Conservation (phyloP, 192 early-diverging fungal genomes). For the Coemansia aciculifera region DNA sequence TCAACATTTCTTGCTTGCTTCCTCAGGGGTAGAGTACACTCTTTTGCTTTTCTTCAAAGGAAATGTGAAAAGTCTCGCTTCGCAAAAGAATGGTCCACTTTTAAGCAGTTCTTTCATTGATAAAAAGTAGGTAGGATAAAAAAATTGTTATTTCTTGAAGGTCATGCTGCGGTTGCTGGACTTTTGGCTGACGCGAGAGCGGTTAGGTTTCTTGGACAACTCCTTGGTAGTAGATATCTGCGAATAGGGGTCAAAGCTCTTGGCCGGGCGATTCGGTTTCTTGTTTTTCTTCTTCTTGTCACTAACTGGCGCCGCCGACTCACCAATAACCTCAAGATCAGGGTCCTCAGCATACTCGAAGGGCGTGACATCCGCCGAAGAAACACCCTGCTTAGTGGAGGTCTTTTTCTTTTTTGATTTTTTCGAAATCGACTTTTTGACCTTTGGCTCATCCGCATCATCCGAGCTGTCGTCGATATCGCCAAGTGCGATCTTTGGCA, state of each 20-base stretch:
- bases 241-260: constrained; percentile 40
- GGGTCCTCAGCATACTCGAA: constrained; percentile 21
- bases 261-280: background rate
- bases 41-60: no score
- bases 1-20: no score
- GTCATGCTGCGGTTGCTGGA: constrained; percentile 38
- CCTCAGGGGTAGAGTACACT: no score
- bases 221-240: constrained; percentile 15
- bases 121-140: background rate
- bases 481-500: constrained; percentile 23
- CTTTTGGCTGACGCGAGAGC: constrained; percentile 20
- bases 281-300: background rate
- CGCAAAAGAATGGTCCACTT: no score
- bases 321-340: constrained; percentile 18
- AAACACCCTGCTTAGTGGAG: background rate
- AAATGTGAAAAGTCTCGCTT: no score
- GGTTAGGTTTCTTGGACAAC: constrained; percentile 13
- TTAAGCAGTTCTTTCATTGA: no score
- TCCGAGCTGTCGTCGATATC: constrained; percentile 1
- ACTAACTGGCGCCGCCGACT: background rate
- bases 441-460: background rate
- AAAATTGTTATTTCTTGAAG: constrained; percentile 30
- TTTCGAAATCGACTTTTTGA: background rate
- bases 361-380: constrained; percentile 14
- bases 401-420: background rate